A percentile compares a stretch with the other conserved stretches of the same genome.
These are phyloP conservation scores for Saccharomycopsis babjevae DNA, from an alignment of 805 yeast species.

Conservation along the genomic window DNA sequence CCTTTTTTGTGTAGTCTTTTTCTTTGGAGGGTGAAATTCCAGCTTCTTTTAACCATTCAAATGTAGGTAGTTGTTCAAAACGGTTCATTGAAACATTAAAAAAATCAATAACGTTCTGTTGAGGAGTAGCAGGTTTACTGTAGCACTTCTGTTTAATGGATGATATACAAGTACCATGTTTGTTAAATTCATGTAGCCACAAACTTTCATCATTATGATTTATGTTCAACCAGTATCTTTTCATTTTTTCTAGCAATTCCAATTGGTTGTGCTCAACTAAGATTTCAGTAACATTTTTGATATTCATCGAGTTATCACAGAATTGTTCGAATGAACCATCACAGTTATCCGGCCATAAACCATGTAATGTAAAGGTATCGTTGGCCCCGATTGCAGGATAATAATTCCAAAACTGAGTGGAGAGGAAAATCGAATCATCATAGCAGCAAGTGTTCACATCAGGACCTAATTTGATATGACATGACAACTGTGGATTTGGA, in stretches of 20 bases:
- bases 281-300: constrained; percentile 14
- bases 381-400: constrained; percentile 63
- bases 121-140: constrained; percentile 20
- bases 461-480: constrained; percentile 4
- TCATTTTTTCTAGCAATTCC: constrained; percentile 39
- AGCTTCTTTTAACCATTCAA: constrained; percentile 48
- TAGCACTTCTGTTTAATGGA: constrained; percentile 72
- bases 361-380: constrained; percentile 70
- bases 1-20: constrained; percentile 44
- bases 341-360: constrained; percentile 85
- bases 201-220: constrained; percentile 57
- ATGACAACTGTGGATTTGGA: constrained; percentile 7
- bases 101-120: constrained; percentile 56
- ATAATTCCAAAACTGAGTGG: constrained; percentile 93
- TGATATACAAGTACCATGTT: constrained; percentile 87
- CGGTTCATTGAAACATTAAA: constrained; percentile 50
- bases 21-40: constrained; percentile 64
- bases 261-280: constrained; percentile 3
- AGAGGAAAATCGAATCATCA: constrained; percentile 33
- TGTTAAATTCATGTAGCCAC: constrained; percentile 90
- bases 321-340: constrained; percentile 74
- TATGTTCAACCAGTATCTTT: constrained; percentile 59
- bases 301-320: constrained; percentile 40
- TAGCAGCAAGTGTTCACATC: constrained; percentile 12
- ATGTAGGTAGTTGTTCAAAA: constrained; percentile 55